A percentile compares a stretch with the other conserved stretches of the same genome.
Conservation (phyloP, 176 grass and related monocot genomes). For the barley (Hordeum vulgare) region DNA sequence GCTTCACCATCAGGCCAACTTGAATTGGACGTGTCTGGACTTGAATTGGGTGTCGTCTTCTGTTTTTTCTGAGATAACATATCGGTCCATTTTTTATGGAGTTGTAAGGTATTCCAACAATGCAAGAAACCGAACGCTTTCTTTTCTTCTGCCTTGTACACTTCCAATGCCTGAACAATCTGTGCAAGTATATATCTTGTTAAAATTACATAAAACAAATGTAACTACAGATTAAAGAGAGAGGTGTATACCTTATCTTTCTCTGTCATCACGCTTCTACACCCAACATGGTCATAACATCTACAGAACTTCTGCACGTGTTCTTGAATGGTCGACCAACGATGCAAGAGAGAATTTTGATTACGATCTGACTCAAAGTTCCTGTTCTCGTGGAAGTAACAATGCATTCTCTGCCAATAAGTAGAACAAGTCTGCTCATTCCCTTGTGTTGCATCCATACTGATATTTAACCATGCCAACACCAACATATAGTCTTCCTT, state of each 20-base stretch:
- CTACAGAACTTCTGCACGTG: neutral
- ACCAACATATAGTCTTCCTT: conserved; percentile 7
- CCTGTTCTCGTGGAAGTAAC: conserved; percentile 8
- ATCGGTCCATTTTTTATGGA: neutral
- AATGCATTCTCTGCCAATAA: conserved; percentile 8
- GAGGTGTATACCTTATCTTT: conserved; percentile 6
- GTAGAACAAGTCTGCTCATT: neutral
- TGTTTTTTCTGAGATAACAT: neutral
- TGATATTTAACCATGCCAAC: conserved; percentile 5
- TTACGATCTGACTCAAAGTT: neutral
- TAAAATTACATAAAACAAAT: neutral
- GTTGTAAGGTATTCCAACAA: conserved; percentile 6
- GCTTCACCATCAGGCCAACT: neutral
- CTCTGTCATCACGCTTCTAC: neutral
- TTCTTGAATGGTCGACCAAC: conserved; percentile 6
- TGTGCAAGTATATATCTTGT: neutral
- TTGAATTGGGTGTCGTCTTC: neutral
- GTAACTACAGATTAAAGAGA: neutral
- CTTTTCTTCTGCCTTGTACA: neutral
- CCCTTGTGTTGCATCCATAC: neutral
- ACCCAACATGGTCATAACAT: neutral
- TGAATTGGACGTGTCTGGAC: neutral
- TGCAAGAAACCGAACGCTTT: neutral
- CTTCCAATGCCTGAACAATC: conserved; percentile 15
- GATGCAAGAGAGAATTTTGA: neutral